These are phyloP conservation scores for Cryptococcus hybrid DNA, from an alignment of 1,284 basidiomycete species.

Conservation along the genomic window DNA sequence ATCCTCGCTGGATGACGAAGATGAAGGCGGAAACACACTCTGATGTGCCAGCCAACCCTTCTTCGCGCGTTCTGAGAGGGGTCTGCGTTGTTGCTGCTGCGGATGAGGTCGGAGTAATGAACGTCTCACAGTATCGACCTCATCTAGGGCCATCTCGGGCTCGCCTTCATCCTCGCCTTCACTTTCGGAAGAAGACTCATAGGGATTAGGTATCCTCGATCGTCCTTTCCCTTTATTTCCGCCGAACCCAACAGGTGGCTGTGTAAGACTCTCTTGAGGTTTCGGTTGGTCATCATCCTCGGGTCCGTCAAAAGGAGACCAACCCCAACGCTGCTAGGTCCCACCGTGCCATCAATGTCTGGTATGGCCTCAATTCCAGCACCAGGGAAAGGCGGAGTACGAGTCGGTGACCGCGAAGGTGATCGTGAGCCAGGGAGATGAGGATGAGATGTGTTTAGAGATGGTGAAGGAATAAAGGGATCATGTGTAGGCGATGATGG, in stretches of 20 bases:
- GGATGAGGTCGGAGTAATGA: conserved; percentile 20
- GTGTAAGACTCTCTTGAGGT: not conserved
- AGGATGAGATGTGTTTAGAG: conserved; percentile 28
- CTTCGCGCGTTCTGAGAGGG: conserved; percentile 23
- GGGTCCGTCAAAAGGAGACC: conserved; percentile 25
- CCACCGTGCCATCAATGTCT: conserved; percentile 27
- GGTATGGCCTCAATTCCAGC: conserved; percentile 40
- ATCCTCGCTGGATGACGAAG: conserved; percentile 29
- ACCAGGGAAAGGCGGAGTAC: conserved; percentile 43
- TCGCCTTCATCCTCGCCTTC: conserved; percentile 32
- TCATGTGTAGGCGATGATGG: conserved; percentile 40
- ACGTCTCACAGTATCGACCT: conserved; percentile 32
- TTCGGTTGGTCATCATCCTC: conserved; percentile 5
- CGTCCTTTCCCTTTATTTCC: conserved; percentile 16
- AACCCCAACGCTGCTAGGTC: conserved; percentile 24
- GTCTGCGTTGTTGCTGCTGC: conserved; percentile 1
- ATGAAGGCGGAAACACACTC: conserved; percentile 47
- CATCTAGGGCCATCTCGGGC: conserved; percentile 32
- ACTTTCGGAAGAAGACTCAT: conserved; percentile 33
- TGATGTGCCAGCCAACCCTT: conserved; percentile 52
- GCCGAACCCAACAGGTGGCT: not conserved
- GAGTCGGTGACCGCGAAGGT: conserved; percentile 22
- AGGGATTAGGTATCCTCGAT: conserved; percentile 37
- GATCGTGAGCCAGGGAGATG: conserved; percentile 29
- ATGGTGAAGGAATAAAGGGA: conserved; percentile 42